Base-by-base conservation (phyloP, 345 rosid genomes). In the Firmiana major region DNA sequence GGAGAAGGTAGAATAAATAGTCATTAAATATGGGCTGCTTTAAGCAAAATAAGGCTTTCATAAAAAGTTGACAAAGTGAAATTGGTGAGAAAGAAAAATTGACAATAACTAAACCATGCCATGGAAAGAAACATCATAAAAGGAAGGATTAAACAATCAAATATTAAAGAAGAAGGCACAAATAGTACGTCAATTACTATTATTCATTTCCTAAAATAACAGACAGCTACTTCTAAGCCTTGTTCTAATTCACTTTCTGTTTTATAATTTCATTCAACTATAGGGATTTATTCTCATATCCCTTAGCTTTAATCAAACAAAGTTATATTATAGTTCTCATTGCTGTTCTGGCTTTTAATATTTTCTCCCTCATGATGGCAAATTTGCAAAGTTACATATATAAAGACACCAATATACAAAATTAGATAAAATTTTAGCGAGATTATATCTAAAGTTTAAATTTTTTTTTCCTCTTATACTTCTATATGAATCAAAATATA, bases 11-110 rank as follows among this genome's bases (percentile, higher is more conserved):
- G 12, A 54, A 15, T 22, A 59, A 28, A 68, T 46, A 69, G 38
- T 31, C 10, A 42, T 63, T 48, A 75, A 58, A 48, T 4, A 73
- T 63, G 17, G 59, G 21, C 65, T 36, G 40, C 79, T 81, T 77
- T 36, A 36, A 36, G 6, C 40, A 58, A 60, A 46, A 63, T 26
- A 13, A 28, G 38, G 73, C 17, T 6, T 51, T 62, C 68, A 45
- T 43, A 43, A 24, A 73, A 69, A 75, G 71, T 45, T 62, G 15
- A 65, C 59, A 36, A 78, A 75, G 54, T 67, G 42, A 54, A 42
- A 46, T 63, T 21, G 48, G 63, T 69, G 45, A 6, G 19, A 3
- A 66, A 17, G 75, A 45, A 83, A 60, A 62, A 15, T 53, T 40
- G 54, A 62, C 62, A 42, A 60, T 19, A 8, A 62, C 9, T 75